phyloP scores from a whole-genome alignment of 228 moss, liverwort and hornwort species.

The Sphagnum fallax region DNA sequence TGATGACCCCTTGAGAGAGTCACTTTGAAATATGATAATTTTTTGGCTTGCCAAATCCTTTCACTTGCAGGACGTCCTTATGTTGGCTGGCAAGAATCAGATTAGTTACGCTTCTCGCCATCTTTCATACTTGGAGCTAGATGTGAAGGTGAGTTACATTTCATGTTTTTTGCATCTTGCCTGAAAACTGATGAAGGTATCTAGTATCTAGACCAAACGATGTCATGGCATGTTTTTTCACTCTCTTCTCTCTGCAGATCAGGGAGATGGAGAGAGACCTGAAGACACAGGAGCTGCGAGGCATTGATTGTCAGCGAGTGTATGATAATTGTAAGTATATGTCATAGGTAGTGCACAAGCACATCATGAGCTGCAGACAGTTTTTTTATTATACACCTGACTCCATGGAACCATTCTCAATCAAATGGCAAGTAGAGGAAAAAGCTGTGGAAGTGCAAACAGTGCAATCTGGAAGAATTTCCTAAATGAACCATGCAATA shows the following conservation, averaged over 20 bases:
- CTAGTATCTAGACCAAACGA: no score
- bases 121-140: slow-evolving; percentile 62
- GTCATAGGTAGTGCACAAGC: not conserved
- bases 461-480: no score
- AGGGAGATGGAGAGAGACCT: slow-evolving; percentile 60
- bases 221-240: not conserved
- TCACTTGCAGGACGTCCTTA: slow-evolving; percentile 43
- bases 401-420: no score
- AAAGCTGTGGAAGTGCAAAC: no score
- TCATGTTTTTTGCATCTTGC: no score
- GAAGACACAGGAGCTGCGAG: slow-evolving; percentile 20
- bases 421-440: no score
- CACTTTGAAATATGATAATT: not conserved
- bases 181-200: no score
- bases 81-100: slow-evolving; percentile 31
- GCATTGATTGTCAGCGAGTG: slow-evolving; percentile 25
- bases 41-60: not conserved
- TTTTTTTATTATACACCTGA: no score
- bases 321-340: slow-evolving; percentile 34
- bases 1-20: no score
- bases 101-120: slow-evolving; percentile 37
- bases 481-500: no score
- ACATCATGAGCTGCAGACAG: not conserved
- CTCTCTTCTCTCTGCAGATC: slow-evolving; percentile 15
- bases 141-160: slow-evolving; percentile 49